Conservation (phyloP, 176 grass and related monocot species). For the Phoenix dactylifera region DNA sequence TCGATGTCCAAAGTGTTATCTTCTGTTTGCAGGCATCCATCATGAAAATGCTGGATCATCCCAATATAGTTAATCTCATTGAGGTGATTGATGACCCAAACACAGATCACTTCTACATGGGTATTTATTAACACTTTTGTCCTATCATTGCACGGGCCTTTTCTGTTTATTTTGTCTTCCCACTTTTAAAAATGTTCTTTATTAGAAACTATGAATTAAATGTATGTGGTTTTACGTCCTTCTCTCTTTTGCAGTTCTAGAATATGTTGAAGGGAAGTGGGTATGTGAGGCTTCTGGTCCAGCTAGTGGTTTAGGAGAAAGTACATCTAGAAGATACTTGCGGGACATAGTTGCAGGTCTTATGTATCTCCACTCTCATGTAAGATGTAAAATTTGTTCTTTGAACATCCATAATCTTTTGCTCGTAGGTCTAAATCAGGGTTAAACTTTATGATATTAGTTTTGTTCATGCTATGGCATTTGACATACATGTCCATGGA, state of each 20-base stretch:
- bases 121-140: slow-evolving; percentile 26
- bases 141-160: not conserved
- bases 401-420: too few relatives aligned
- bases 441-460: too few relatives aligned
- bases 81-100: slow-evolving; percentile 88
- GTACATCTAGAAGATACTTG: slow-evolving; percentile 56
- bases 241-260: slow-evolving; percentile 42
- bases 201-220: too few relatives aligned
- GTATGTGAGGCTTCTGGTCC: slow-evolving; percentile 44
- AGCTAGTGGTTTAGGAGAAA: slow-evolving; percentile 45
- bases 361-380: slow-evolving; percentile 88
- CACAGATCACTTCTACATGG: slow-evolving; percentile 81
- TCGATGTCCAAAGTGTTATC: not conserved
- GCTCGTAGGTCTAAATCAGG: too few relatives aligned
- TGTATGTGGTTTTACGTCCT: not conserved
- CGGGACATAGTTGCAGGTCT: slow-evolving; percentile 72
- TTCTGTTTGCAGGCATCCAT: slow-evolving; percentile 56
- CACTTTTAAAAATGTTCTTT: not conserved
- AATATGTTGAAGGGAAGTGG: slow-evolving; percentile 67
- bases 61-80: slow-evolving; percentile 92
- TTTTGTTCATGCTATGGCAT: too few relatives aligned
- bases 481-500: too few relatives aligned
- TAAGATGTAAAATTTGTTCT: slow-evolving; percentile 25
- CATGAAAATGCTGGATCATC: slow-evolving; percentile 93
- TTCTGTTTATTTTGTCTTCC: not conserved